Percentiles rank a stretch among this genome's conserved stretches.
Evolutionary conservation across 2,329 filamentous ascomycete species (phyloP).

Genomic region (Clarireedia sp.): DNA sequence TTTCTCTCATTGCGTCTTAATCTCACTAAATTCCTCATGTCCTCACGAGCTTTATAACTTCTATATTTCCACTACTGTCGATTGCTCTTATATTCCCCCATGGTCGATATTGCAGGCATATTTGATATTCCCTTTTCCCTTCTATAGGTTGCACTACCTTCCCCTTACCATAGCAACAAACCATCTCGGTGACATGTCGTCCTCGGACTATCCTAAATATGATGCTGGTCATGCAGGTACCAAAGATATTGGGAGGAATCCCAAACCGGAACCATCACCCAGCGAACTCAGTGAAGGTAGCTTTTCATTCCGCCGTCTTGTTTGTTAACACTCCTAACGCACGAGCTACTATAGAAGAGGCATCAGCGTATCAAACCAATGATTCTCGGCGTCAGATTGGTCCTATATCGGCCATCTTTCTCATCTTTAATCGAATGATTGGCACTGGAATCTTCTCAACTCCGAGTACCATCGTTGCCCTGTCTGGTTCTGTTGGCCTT

Average conservation of each 20-base stretch:
- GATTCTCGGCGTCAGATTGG: conserved; percentile 43
- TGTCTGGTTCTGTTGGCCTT: conserved; percentile 54
- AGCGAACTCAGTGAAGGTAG: conserved; percentile 3
- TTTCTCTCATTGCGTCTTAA: background rate
- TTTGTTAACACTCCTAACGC: background rate
- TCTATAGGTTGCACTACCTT: too few relatives aligned
- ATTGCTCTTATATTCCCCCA: background rate
- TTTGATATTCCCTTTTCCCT: too few relatives aligned
- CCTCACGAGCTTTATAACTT: background rate
- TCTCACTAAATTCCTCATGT: background rate
- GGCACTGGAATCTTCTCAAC: conserved; percentile 62
- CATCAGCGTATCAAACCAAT: conserved; percentile 6
- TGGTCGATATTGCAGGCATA: background rate
- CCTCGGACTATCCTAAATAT: background rate
- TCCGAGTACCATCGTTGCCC: conserved; percentile 47
- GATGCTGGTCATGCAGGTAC: background rate
- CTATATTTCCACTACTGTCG: background rate
- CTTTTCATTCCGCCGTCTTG: background rate
- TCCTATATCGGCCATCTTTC: conserved; percentile 45
- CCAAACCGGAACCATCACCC: background rate
- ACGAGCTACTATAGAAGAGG: background rate
- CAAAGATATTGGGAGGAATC: background rate
- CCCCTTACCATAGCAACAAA: background rate
- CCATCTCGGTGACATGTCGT: background rate
- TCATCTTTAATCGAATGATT: conserved; percentile 59